These are phyloP conservation scores for Blepharisma japonicum DNA, from an alignment of 73 alveolate species.

Conservation along the genomic window DNA sequence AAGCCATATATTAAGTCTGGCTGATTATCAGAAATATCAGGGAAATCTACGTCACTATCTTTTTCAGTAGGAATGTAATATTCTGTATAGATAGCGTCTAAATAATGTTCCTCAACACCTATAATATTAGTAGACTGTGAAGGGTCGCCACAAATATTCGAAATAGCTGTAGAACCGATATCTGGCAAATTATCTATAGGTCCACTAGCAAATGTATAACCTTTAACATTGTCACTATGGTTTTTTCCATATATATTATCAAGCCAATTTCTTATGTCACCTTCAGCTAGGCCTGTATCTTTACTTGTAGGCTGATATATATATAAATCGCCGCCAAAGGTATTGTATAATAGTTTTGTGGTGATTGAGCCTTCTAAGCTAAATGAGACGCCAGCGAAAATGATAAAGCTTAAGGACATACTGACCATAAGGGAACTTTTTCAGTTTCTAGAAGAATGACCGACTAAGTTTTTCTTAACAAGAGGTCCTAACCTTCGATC, in stretches of 20 bases:
- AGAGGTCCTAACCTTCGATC: constrained; percentile 77
- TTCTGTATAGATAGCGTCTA: no score
- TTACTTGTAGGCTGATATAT: constrained; percentile 49
- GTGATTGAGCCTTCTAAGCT: constrained; percentile 65
- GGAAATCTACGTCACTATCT: neutral
- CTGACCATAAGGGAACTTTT: constrained; percentile 91
- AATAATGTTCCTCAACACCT: constrained; percentile 29
- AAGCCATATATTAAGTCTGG: constrained; percentile 4
- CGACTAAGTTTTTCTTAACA: constrained; percentile 78
- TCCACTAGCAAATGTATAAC: constrained; percentile 38
- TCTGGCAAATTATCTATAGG: constrained; percentile 29
- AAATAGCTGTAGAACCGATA: neutral
- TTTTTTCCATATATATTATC: constrained; percentile 26
- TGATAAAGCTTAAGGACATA: constrained; percentile 81
- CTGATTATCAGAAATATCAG: no score
- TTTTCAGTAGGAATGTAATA: constrained; percentile 38
- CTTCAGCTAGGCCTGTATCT: constrained; percentile 68
- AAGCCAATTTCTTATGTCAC: constrained; percentile 38
- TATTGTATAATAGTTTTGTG: constrained; percentile 47
- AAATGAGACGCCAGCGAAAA: constrained; percentile 89
- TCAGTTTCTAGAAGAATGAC: constrained; percentile 87
- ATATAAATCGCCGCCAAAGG: constrained; percentile 70
- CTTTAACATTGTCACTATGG: constrained; percentile 31
- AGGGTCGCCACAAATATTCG: constrained; percentile 44
- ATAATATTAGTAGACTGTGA: constrained; percentile 54